Evolutionary conservation across 768 basidiomycete genomes (phyloP).

Genomic region (Asterophora lycoperdoides): DNA sequence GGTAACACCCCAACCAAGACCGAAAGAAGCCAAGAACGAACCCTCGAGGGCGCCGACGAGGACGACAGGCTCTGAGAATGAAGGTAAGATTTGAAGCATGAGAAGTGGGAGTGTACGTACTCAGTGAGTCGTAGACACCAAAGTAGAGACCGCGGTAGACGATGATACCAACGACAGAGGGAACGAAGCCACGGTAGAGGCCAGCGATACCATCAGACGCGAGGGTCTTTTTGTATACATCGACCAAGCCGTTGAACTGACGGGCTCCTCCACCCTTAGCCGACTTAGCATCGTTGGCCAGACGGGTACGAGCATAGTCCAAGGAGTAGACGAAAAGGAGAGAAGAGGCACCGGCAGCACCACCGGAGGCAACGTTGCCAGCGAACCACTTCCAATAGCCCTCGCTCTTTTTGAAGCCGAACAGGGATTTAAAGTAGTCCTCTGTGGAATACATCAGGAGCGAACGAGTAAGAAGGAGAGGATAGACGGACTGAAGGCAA

Average conservation of each 20-base stretch:
- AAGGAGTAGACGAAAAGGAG: conserved; percentile 99
- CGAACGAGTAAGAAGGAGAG: background rate
- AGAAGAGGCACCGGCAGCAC: conserved; percentile 98
- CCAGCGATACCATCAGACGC: conserved; percentile 97
- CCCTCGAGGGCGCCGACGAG: conserved; percentile 94
- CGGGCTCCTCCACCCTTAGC: conserved; percentile 85
- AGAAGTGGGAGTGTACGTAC: conserved; percentile 50
- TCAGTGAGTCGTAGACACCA: conserved; percentile 93
- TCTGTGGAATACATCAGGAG: conserved; percentile 41
- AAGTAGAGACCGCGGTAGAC: conserved; percentile 99
- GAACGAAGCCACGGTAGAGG: conserved; percentile 99
- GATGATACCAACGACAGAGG: conserved; percentile 98
- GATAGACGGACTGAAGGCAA: conserved; percentile 88
- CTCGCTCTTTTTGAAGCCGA: conserved; percentile 97
- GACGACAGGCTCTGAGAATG: conserved; percentile 80
- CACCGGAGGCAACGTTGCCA: conserved; percentile 98
- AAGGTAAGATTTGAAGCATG: conserved; percentile 13
- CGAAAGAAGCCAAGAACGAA: conserved; percentile 95
- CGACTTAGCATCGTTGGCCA: conserved; percentile 97
- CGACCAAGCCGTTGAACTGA: conserved; percentile 98
- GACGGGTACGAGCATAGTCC: conserved; percentile 98
- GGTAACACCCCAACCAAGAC: conserved; percentile 98
- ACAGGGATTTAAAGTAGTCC: conserved; percentile 98
- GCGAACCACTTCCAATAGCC: conserved; percentile 99
- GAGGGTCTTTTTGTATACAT: conserved; percentile 96